Percentiles rank a stretch among this genome's conserved stretches.
Conservation (phyloP, 805 yeast genomes). For the Suhomyces pyralidae region DNA sequence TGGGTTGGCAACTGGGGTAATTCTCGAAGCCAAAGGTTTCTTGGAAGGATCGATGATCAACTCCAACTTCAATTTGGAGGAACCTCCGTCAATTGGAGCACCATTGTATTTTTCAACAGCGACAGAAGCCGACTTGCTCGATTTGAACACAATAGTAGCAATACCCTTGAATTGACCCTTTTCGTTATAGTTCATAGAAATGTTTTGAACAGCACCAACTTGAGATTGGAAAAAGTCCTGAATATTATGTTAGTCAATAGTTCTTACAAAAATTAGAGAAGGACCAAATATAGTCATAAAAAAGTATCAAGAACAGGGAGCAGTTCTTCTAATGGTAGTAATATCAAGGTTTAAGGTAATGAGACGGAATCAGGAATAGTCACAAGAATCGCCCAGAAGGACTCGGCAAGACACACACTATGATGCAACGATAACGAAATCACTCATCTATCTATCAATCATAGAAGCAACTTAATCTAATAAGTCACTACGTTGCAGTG, state of each 20-base stretch:
- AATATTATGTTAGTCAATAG: slow-evolving; percentile 24
- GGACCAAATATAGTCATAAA: not conserved
- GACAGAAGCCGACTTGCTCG: slow-evolving; percentile 63
- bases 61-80: slow-evolving; percentile 70
- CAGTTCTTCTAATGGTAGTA: not conserved
- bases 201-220: slow-evolving; percentile 78
- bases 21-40: slow-evolving; percentile 73
- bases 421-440: not conserved
- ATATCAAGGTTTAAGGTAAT: not conserved
- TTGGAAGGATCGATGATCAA: slow-evolving; percentile 81
- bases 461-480: slow-evolving; percentile 4
- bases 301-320: not conserved
- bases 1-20: slow-evolving; percentile 30
- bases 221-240: slow-evolving; percentile 88
- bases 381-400: not conserved
- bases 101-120: slow-evolving; percentile 87
- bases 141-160: slow-evolving; percentile 80
- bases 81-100: slow-evolving; percentile 90
- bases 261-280: slow-evolving; percentile 3
- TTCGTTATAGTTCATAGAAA: slow-evolving; percentile 75
- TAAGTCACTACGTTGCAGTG: slow-evolving; percentile 3
- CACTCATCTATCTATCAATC: slow-evolving; percentile 1
- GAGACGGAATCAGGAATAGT: not conserved
- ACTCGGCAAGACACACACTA: not conserved
- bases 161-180: slow-evolving; percentile 89